Conservation (phyloP, 345 rosid genomes). For the Boechera divaricarpa region DNA sequence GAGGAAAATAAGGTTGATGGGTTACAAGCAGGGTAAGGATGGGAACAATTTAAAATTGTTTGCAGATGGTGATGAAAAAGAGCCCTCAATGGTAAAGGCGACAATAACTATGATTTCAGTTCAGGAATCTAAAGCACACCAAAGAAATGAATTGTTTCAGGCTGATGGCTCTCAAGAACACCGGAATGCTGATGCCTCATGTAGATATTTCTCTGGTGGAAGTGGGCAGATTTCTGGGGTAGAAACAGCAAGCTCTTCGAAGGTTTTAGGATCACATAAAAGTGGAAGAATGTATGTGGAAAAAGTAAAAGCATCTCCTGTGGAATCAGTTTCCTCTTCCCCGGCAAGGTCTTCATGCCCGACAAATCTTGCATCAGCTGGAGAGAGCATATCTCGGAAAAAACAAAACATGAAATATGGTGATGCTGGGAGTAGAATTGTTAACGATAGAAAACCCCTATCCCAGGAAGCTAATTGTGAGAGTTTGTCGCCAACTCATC, state of each 20-base stretch:
- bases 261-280: conserved; percentile 56
- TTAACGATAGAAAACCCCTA: conserved; percentile 33
- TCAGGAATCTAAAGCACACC: conserved; percentile 32
- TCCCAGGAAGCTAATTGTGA: conserved; percentile 36
- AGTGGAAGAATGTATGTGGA: conserved; percentile 43
- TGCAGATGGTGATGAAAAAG: conserved; percentile 51
- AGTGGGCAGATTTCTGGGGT: conserved; percentile 50
- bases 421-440: conserved; percentile 34
- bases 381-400: conserved; percentile 28
- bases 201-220: conserved; percentile 46
- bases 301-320: conserved; percentile 53
- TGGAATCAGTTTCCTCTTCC: conserved; percentile 63
- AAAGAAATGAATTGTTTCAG: conserved; percentile 40
- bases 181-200: conserved; percentile 42
- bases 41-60: conserved; percentile 36
- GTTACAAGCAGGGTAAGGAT: conserved; percentile 46
- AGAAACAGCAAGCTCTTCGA: conserved; percentile 69
- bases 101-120: conserved; percentile 44
- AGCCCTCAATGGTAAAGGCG: conserved; percentile 43
- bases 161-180: conserved; percentile 46
- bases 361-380: conserved; percentile 39
- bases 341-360: conserved; percentile 53
- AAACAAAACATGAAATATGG: conserved; percentile 26
- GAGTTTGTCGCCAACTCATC: conserved; percentile 39
- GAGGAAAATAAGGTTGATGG: conserved; percentile 56